These are phyloP conservation scores for Cadophora sp. DNA, from an alignment of 2,329 filamentous ascomycete species.

Conservation along the genomic window DNA sequence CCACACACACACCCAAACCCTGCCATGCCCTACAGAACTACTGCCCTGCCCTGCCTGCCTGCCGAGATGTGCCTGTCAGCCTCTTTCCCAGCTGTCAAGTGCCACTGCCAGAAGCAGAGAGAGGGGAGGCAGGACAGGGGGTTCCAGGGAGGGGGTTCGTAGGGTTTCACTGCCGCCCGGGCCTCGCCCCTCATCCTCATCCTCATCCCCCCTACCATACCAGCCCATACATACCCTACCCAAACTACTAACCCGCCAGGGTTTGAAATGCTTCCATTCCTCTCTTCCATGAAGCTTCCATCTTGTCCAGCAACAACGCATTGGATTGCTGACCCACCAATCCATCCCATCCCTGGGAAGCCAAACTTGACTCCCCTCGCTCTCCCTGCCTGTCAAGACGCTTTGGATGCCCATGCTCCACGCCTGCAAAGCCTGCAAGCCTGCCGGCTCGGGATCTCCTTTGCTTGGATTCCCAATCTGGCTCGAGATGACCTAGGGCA, in stretches of 20 bases:
- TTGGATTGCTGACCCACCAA: constrained; percentile 9
- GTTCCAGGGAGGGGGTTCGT: not conserved
- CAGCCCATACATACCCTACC: not conserved
- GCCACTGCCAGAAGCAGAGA: constrained; percentile 15
- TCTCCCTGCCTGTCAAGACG: constrained; percentile 17
- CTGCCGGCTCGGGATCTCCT: constrained; percentile 33
- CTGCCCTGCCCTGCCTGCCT: constrained; percentile 2
- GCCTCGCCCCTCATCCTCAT: constrained; percentile 2
- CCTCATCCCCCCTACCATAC: not conserved
- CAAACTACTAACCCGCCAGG: not conserved
- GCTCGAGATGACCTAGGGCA: constrained; percentile 34
- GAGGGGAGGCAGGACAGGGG: not conserved
- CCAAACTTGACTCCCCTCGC: constrained; percentile 3
- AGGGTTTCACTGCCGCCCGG: constrained; percentile 15
- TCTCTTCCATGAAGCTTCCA: constrained; percentile 15
- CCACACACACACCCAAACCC: not conserved
- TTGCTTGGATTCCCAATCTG: constrained; percentile 35
- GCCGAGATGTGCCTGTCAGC: constrained; percentile 18
- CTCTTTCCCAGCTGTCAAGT: constrained; percentile 14
- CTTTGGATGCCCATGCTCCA: not conserved
- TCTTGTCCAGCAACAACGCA: constrained; percentile 17
- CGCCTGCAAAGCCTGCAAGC: not conserved
- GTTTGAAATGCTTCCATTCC: constrained; percentile 17
- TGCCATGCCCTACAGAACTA: not conserved
- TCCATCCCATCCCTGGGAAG: constrained; percentile 17